phyloP scores from a whole-genome alignment of 2,329 filamentous ascomycete genomes.

The Beauveria australis region DNA sequence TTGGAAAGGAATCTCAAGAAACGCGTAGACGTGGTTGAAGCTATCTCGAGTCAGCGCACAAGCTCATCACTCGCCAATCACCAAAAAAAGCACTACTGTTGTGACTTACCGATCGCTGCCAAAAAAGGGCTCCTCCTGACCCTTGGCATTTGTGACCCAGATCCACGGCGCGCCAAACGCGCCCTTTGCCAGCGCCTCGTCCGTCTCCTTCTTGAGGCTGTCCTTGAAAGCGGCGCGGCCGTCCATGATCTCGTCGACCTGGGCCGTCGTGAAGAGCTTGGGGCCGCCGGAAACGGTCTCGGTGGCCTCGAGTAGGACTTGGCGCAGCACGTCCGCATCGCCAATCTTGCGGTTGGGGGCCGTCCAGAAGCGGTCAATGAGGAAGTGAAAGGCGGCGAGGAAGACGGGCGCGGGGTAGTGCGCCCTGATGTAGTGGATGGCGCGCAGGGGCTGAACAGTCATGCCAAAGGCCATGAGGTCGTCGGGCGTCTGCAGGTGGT shows the following conservation, averaged over 20 bases:
- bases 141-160: slow-evolving; percentile 52
- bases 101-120: slow-evolving; percentile 59
- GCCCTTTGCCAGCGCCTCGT: slow-evolving; percentile 52
- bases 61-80: neutral
- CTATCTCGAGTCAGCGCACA: slow-evolving; percentile 25
- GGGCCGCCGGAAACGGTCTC: slow-evolving; percentile 16
- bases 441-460: slow-evolving; percentile 53
- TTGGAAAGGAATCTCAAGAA: slow-evolving; percentile 51
- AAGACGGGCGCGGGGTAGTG: slow-evolving; percentile 41
- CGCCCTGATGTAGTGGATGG: slow-evolving; percentile 59
- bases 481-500: slow-evolving; percentile 28
- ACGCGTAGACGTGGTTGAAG: slow-evolving; percentile 61
- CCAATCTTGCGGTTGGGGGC: slow-evolving; percentile 50
- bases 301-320: slow-evolving; percentile 26
- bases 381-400: slow-evolving; percentile 42
- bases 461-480: slow-evolving; percentile 35
- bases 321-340: slow-evolving; percentile 43
- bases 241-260: slow-evolving; percentile 48
- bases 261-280: slow-evolving; percentile 38
- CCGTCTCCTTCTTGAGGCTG: slow-evolving; percentile 47
- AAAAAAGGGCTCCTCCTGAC: slow-evolving; percentile 61
- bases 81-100: neutral
- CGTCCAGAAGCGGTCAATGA: slow-evolving; percentile 58
- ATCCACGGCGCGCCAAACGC: slow-evolving; percentile 75
- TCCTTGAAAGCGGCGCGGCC: slow-evolving; percentile 40